A percentile compares a stretch with the other conserved stretches of the same genome.
phyloP scores from a whole-genome alignment of 208 protist genomes.

The Trypanosoma rangeli region DNA sequence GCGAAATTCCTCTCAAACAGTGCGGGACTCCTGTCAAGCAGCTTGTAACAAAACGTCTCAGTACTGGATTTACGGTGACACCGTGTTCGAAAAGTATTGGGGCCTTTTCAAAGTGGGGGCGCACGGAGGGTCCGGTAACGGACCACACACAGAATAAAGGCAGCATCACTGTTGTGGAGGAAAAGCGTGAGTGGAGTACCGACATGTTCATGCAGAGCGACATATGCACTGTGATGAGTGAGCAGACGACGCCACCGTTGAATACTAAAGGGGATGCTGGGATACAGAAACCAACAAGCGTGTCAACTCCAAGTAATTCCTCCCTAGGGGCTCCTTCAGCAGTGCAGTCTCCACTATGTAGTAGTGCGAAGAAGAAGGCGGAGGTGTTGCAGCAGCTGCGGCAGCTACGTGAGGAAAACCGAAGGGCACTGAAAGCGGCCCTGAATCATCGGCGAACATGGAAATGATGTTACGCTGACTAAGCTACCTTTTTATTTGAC shows the following conservation, averaged over 20 bases:
- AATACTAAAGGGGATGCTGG: neutral
- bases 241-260: slow-evolving; percentile 7
- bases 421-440: slow-evolving; percentile 46
- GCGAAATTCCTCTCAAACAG: neutral
- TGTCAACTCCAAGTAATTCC: neutral
- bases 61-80: slow-evolving; percentile 5
- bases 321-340: neutral
- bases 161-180: slow-evolving; percentile 8
- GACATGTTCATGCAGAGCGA: slow-evolving; percentile 27
- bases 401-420: slow-evolving; percentile 61
- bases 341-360: neutral
- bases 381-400: slow-evolving; percentile 49
- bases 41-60: neutral
- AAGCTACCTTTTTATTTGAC: neutral
- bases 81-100: neutral
- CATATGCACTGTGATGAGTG: slow-evolving; percentile 17
- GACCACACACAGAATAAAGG: neutral
- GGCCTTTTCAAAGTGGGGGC: neutral
- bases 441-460: slow-evolving; percentile 27
- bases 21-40: neutral
- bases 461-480: slow-evolving; percentile 2
- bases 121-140: neutral
- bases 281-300: slow-evolving; percentile 1
- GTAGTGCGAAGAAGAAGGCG: slow-evolving; percentile 18
- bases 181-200: slow-evolving; percentile 32